Conservation (phyloP, 2,329 filamentous ascomycete genomes). For the Colletotrichum falcatum region DNA sequence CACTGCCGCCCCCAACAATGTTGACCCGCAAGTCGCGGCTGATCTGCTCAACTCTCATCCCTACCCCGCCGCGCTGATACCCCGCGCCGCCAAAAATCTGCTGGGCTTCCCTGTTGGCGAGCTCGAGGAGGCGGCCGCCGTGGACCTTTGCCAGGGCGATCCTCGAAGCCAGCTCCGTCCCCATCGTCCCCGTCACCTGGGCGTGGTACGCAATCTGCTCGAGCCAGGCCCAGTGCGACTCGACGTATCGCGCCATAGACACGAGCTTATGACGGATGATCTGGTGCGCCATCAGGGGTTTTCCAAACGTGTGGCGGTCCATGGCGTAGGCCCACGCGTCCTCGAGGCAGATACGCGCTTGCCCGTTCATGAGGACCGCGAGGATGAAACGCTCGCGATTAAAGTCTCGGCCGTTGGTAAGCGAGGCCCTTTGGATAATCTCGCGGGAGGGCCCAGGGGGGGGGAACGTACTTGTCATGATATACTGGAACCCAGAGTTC, state of each 20-base stretch:
- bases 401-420: too few species aligned
- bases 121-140: slow-evolving; percentile 61
- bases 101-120: slow-evolving; percentile 63
- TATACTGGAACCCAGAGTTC: slow-evolving; percentile 66
- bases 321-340: slow-evolving; percentile 64
- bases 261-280: slow-evolving; percentile 70
- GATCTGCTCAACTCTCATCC: slow-evolving; percentile 62
- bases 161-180: slow-evolving; percentile 47
- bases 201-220: slow-evolving; percentile 70
- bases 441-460: background rate
- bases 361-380: slow-evolving; percentile 66
- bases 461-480: slow-evolving; percentile 57
- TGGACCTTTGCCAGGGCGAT: slow-evolving; percentile 58
- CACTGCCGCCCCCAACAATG: slow-evolving; percentile 66
- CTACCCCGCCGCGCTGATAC: slow-evolving; percentile 59
- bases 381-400: slow-evolving; percentile 70
- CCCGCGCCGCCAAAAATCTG: slow-evolving; percentile 66
- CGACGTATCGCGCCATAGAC: slow-evolving; percentile 67
- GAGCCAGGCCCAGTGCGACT: slow-evolving; percentile 70
- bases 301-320: slow-evolving; percentile 68
- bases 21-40: slow-evolving; percentile 62
- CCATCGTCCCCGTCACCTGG: slow-evolving; percentile 45
- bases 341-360: slow-evolving; percentile 67
- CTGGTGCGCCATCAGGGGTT: slow-evolving; percentile 67
- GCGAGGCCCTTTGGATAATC: too few species aligned